Base-by-base conservation (phyloP, 2,329 filamentous ascomycete species). In the Aspergillus sp. region DNA sequence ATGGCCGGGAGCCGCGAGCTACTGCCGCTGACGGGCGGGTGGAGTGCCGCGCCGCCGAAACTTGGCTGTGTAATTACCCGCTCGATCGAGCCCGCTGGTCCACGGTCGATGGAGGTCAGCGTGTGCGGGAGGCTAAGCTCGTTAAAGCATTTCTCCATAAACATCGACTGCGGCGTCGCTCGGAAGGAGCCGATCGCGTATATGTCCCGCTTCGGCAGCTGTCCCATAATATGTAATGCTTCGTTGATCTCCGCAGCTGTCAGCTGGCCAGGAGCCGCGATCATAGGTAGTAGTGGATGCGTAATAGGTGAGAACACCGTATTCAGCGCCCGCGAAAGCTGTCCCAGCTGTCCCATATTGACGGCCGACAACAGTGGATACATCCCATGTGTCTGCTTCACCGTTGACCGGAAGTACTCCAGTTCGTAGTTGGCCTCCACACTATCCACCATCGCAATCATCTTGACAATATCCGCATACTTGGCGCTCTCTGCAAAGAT, bases 361-460 rank as follows among this genome's bases (percentile, higher is more conserved):
- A 96, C 85, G 6, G 89, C 90, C 2, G 90, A 95, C 35, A 96
- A 80, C 1, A 90, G 89, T 9, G 90, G 90, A 8, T 88, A 82
- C 0, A 88, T 83, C 8, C 69, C 67, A 63, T 89, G 87, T 61
- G 88, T 85, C 31, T 83, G 79, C 67, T 86, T 86, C 70, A 95
- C 87, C 63, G 86, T 83, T 11, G 90, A 91, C 31, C 91, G 87
- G 75, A 96, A 96, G 73, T 93, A 93, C 73, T 96, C 91, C 35
- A 96, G 82, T 76, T 96, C 90, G 70, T 96, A 95, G 73, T 96
- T 95, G 66, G 93, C 90, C 69, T 92, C 90, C 70, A 90, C 87
- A 41, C 89, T 88, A 69, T 86, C 88, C 69, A 91, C 90, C 69
- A 93, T 88, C 33, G 89, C 87, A 67, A 95, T 95, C 90, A 96